A percentile compares a stretch with the other conserved stretches of the same genome.
Conservation (phyloP, 345 rosid species). For the Eucalyptus sideroxylon region DNA sequence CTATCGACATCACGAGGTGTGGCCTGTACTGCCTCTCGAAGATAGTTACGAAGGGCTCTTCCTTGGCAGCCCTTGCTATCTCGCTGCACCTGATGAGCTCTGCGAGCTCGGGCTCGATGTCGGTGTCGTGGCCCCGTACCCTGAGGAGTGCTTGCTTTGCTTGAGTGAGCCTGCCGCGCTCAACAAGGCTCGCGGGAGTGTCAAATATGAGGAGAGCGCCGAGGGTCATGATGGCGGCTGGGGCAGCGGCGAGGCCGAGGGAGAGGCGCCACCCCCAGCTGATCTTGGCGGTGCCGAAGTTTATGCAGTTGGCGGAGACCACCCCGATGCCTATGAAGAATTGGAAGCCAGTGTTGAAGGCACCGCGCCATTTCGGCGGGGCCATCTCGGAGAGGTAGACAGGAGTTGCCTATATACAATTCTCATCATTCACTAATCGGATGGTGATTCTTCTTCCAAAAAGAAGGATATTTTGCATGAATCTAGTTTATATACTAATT, state of each 20-base stretch:
- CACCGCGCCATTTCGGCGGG: conserved; percentile 83
- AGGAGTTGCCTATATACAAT: conserved; percentile 56
- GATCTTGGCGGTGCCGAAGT: conserved; percentile 39
- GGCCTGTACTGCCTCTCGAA: conserved; percentile 62
- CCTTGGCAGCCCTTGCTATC: conserved; percentile 20
- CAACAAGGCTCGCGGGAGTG: conserved; percentile 61
- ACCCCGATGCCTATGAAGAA: conserved; percentile 71
- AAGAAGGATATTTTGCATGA: background rate
- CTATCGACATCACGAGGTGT: conserved; percentile 60
- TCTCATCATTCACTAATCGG: background rate
- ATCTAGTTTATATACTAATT: background rate
- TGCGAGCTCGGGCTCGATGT: conserved; percentile 40
- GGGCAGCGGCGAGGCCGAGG: conserved; percentile 61
- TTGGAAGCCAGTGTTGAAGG: conserved; percentile 72
- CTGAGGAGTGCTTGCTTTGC: conserved; percentile 38
- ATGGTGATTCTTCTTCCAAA: background rate
- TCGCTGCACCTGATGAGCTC: conserved; percentile 42
- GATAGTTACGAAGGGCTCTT: conserved; percentile 43
- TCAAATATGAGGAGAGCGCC: conserved; percentile 69
- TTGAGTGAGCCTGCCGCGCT: conserved; percentile 44
- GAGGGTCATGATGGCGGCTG: conserved; percentile 59
- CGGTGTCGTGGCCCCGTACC: conserved; percentile 26
- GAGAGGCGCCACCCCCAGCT: conserved; percentile 76
- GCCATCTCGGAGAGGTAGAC: conserved; percentile 80
- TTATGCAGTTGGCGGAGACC: conserved; percentile 49